Conservation (phyloP, 345 rosid species). For the Aquilaria malaccensis region DNA sequence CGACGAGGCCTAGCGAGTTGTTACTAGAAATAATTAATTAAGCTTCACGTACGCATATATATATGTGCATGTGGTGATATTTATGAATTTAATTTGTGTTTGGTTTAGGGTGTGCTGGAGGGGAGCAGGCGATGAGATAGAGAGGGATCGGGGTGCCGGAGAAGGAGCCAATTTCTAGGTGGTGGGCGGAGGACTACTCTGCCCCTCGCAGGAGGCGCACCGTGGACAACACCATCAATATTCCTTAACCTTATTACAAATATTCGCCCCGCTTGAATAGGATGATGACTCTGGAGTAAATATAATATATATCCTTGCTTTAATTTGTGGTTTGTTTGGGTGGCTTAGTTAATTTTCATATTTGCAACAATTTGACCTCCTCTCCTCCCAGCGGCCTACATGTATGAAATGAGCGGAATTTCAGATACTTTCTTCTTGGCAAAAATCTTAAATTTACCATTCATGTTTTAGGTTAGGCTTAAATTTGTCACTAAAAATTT, state of each 20-base stretch:
- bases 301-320: neutral
- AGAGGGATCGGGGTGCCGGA: neutral
- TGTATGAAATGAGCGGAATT: neutral
- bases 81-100: too few relatives aligned
- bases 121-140: neutral
- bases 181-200: constrained; percentile 28
- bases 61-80: too few relatives aligned
- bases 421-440: too few relatives aligned
- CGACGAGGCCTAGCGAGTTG: too few relatives aligned
- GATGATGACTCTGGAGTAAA: too few relatives aligned
- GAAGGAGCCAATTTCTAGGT: neutral
- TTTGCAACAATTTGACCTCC: neutral
- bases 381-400: neutral
- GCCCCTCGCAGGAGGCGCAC: constrained; percentile 11
- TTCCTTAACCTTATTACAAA: constrained; percentile 11
- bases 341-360: neutral
- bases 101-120: too few relatives aligned
- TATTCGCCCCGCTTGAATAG: too few relatives aligned
- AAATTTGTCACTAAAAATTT: too few relatives aligned
- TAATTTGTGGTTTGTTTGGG: neutral
- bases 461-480: too few relatives aligned
- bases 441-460: too few relatives aligned
- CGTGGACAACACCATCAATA: constrained; percentile 20
- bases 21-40: too few relatives aligned
- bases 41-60: too few relatives aligned